phyloP scores from a whole-genome alignment of 495 filamentous ascomycete species.

The Penicillium coprophilum region DNA sequence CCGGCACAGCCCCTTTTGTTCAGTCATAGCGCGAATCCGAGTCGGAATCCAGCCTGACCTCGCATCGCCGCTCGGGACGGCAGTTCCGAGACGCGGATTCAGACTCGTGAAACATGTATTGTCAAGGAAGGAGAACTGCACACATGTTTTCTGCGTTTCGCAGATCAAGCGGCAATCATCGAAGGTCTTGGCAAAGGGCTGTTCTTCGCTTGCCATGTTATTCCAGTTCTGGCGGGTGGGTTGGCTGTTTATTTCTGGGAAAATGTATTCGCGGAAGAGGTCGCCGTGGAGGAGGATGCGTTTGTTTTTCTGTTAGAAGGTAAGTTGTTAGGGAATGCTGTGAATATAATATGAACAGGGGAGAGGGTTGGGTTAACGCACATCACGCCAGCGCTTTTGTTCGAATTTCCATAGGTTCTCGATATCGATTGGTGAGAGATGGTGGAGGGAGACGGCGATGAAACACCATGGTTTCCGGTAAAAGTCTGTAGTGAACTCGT shows the following conservation, averaged over 20 bases:
- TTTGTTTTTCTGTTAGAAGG: slow-evolving; percentile 31
- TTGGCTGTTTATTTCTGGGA: slow-evolving; percentile 33
- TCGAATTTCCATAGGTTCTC: slow-evolving; percentile 44
- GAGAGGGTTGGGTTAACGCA: slow-evolving; percentile 19
- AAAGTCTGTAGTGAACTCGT: slow-evolving; percentile 41
- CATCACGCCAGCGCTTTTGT: slow-evolving; percentile 37
- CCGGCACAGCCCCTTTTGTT: slow-evolving; percentile 34
- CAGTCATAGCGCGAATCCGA: slow-evolving; percentile 36
- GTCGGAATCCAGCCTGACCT: slow-evolving; percentile 40
- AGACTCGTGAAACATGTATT: slow-evolving; percentile 35
- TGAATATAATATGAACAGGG: neutral
- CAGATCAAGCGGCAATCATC: slow-evolving; percentile 40
- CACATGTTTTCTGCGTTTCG: slow-evolving; percentile 27
- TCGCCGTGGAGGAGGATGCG: slow-evolving; percentile 43
- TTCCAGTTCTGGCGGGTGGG: slow-evolving; percentile 43
- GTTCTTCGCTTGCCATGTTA: slow-evolving; percentile 43
- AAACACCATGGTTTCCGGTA: slow-evolving; percentile 55
- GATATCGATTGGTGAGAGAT: slow-evolving; percentile 42
- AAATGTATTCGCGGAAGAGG: slow-evolving; percentile 46
- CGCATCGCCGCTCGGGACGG: slow-evolving; percentile 17
- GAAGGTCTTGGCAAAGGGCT: slow-evolving; percentile 30
- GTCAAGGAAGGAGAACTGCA: slow-evolving; percentile 39
- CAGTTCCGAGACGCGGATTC: slow-evolving; percentile 35
- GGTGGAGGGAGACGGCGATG: slow-evolving; percentile 56
- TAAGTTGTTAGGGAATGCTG: neutral